Percentiles rank a stretch among this genome's conserved stretches.
phyloP scores from a whole-genome alignment of 1,139 yeast species.

The Suhomyces chickasaworum region DNA sequence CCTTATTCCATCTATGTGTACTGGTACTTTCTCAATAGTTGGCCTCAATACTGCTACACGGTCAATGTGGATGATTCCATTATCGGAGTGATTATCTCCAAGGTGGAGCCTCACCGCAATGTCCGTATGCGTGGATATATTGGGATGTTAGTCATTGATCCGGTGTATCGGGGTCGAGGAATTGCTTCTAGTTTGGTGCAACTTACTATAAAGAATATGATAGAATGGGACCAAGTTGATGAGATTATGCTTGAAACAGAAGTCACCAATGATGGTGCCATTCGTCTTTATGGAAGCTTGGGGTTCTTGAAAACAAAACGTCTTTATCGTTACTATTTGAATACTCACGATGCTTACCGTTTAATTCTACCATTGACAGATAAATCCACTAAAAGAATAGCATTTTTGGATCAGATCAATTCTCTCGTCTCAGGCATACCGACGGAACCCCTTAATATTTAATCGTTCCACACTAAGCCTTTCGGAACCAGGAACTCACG shows the following conservation, averaged over 20 bases:
- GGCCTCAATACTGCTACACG: constrained; percentile 50
- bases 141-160: constrained; percentile 91
- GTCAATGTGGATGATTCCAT: constrained; percentile 27
- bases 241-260: constrained; percentile 93
- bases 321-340: constrained; percentile 81
- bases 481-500: background rate
- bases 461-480: background rate
- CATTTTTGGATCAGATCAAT: constrained; percentile 28
- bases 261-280: constrained; percentile 76
- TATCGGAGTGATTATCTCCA: constrained; percentile 84
- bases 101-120: constrained; percentile 75
- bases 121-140: constrained; percentile 82
- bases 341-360: constrained; percentile 90
- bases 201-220: constrained; percentile 67
- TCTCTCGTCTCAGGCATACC: background rate
- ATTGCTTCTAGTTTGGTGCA: constrained; percentile 75
- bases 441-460: background rate
- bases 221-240: constrained; percentile 61
- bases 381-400: constrained; percentile 33
- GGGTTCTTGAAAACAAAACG: constrained; percentile 86
- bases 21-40: constrained; percentile 49
- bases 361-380: constrained; percentile 43
- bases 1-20: constrained; percentile 52
- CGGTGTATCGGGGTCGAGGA: constrained; percentile 70
- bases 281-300: constrained; percentile 75